Base-by-base conservation (phyloP, 345 rosid species). In the Brassica carinata region DNA sequence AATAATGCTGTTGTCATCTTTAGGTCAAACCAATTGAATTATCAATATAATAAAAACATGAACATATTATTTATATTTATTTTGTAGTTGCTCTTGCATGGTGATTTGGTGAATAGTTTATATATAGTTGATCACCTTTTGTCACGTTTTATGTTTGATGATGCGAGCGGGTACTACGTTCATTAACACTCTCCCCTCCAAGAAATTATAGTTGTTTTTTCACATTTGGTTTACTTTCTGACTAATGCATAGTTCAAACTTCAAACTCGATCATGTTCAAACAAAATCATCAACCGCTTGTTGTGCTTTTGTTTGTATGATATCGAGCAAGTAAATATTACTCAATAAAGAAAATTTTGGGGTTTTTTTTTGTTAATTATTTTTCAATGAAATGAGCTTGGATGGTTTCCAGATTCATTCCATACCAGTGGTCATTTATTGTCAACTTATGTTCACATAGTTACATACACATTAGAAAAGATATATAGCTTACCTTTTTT, bases 81-180 rank as follows among this genome's bases (percentile, higher is more conserved):
- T 18, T 57, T 48, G 43, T 30, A 4, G 48, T 34, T 48, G 19
- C 7, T 80, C 76, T 53, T 69, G 75, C 79, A 80, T 69, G 83
- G 79, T 75, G 71, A 58, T 58, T 58, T 19, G 64, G 30, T 61
- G 65, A 69, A 68, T 74, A 62, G 3, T 62, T 61, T 68, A 55
- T 4, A 57, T 66, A 43, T 57, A 6, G 40, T 36, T 72, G 67
- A 65, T 78, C 61, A 40, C 68, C 9, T 65, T 23, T 8, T 18
- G n/a, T 5, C 77, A 79, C 77, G 69, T 73, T 79, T 79, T 29
- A 40, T 72, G 51, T 55, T 69, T 65, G 45, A 71, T 55, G 72
- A 78, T 72, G 15, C 17, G 26, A 53, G 58, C 71, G n/a, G 43
- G 10, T 72, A 68, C 55, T 18, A 17, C 3, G 63, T 18, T 69